Evolutionary conservation across 2,329 filamentous ascomycete species (phyloP), one percentile per base, ranked within the genome.

Genomic region (Zymoseptoria tritici): DNA sequence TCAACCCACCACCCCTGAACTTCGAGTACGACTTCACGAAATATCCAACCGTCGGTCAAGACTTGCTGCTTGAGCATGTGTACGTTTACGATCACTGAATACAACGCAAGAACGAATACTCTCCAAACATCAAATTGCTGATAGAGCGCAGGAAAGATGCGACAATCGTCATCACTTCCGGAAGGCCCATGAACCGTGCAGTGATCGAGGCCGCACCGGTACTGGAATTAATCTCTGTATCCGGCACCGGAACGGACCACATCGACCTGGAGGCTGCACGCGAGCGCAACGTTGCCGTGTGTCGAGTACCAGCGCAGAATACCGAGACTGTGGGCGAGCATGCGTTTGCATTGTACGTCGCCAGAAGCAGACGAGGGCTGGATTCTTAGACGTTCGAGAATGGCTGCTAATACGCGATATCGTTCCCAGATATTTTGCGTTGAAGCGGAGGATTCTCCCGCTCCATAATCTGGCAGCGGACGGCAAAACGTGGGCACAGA

Each of bases 271-370:
- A 72, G 4, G 77, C 77, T 53, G 77, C 75, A 59, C 71, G 71
- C 49, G 70, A 72, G 56, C 72, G 77, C 16, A 77, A 77, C 31
- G 74, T 82, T 56, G 72, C 73, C 13, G 74, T 82, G 46, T 75
- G 73, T 54, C 80, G 80, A 55, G 77, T 75, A 52, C 77, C 78
- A 3, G 73, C 70, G n/a, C 76, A 78, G 21, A 81, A 81, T 57
- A 73, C 79, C 9, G 67, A 79, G 53, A 70, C 76, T 52, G 79
- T 81, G 9, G 74, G 74, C 29, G 80, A 82, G 66, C 80, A 81
- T 72, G 79, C 79, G 9, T 74, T 82, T 49, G 78, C 75, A 51
- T 65, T 82, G 59, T 81, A 80, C 66, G 36, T 46, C 5, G 36
- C 13, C 36, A 46, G 16, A 6, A n/a, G 36, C 13, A 46, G 13